These are phyloP conservation scores for Dalbergia cochinchinensis DNA, from an alignment of 306 rosid species.

Conservation along the genomic window DNA sequence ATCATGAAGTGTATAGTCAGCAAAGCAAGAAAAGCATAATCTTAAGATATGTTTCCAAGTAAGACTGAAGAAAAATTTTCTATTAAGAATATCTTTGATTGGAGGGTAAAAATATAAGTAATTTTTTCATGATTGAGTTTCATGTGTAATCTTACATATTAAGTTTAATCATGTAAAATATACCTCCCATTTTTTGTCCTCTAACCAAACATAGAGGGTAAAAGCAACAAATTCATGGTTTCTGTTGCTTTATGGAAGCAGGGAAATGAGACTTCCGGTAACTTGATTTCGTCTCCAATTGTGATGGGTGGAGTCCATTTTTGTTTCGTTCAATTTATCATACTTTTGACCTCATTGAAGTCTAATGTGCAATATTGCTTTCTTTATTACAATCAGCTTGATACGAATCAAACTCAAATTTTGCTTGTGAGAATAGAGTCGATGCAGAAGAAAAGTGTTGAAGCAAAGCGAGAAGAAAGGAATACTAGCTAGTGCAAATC, in stretches of 20 bases:
- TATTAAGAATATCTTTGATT: neutral
- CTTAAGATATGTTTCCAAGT: neutral
- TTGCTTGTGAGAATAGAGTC: too few relatives aligned
- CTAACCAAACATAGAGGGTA: neutral
- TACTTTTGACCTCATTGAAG: neutral
- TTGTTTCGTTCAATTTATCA: neutral
- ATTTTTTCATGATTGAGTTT: too few relatives aligned
- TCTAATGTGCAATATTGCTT: neutral
- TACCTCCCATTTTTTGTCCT: too few relatives aligned
- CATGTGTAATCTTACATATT: too few relatives aligned
- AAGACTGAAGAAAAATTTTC: neutral
- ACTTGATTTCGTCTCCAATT: neutral
- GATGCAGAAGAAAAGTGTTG: too few relatives aligned
- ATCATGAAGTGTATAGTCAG: slow-evolving; percentile 30
- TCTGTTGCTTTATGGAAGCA: neutral
- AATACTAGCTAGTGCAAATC: neutral
- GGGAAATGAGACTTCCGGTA: neutral
- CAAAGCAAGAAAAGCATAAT: slow-evolving; percentile 33
- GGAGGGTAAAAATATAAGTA: too few relatives aligned
- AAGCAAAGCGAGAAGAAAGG: too few relatives aligned
- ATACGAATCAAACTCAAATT: neutral
- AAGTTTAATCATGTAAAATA: too few relatives aligned
- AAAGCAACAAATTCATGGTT: neutral
- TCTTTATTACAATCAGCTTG: neutral
- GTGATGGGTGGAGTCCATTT: neutral